phyloP scores from a whole-genome alignment of 495 filamentous ascomycete genomes.

The Schizothecium vesticola region DNA sequence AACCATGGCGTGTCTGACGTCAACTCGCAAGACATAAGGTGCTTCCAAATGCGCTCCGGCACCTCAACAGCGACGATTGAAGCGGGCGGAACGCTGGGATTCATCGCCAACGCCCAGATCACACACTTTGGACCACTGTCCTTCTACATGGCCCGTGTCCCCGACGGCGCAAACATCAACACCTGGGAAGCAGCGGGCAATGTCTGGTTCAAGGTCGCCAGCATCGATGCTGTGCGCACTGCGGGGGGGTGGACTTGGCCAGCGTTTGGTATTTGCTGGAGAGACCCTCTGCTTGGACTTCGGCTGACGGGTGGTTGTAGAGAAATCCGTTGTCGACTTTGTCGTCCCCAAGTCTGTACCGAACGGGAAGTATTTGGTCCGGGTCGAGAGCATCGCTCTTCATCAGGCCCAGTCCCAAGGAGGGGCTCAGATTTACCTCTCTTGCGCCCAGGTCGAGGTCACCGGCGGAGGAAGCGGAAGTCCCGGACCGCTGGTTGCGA shows the following conservation, averaged over 20 bases:
- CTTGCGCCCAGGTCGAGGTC: slow-evolving; percentile 36
- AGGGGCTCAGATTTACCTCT: slow-evolving; percentile 37
- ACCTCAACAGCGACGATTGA: slow-evolving; percentile 30
- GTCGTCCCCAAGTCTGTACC: slow-evolving; percentile 37
- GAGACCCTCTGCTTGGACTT: neutral
- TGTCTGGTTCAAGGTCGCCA: slow-evolving; percentile 47
- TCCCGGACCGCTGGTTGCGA: slow-evolving; percentile 25
- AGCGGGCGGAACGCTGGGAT: slow-evolving; percentile 38
- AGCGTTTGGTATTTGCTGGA: slow-evolving; percentile 29
- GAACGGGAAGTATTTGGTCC: slow-evolving; percentile 36
- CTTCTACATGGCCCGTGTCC: slow-evolving; percentile 47
- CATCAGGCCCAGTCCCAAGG: slow-evolving; percentile 33
- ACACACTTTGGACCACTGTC: slow-evolving; percentile 44
- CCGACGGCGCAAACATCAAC: slow-evolving; percentile 34
- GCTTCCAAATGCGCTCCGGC: slow-evolving; percentile 35
- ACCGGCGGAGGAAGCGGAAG: slow-evolving; percentile 33
- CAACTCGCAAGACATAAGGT: slow-evolving; percentile 39
- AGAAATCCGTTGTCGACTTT: slow-evolving; percentile 24
- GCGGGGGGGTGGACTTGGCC: slow-evolving; percentile 34
- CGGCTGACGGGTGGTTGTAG: neutral
- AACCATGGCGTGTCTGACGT: slow-evolving; percentile 38
- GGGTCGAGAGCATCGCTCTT: slow-evolving; percentile 38
- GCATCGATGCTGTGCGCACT: slow-evolving; percentile 28
- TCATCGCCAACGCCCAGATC: slow-evolving; percentile 37
- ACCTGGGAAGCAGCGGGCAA: slow-evolving; percentile 43